A percentile compares a stretch with the other conserved stretches of the same genome.
phyloP scores from a whole-genome alignment of 805 yeast species.

The Yarrowia keelungensis region DNA sequence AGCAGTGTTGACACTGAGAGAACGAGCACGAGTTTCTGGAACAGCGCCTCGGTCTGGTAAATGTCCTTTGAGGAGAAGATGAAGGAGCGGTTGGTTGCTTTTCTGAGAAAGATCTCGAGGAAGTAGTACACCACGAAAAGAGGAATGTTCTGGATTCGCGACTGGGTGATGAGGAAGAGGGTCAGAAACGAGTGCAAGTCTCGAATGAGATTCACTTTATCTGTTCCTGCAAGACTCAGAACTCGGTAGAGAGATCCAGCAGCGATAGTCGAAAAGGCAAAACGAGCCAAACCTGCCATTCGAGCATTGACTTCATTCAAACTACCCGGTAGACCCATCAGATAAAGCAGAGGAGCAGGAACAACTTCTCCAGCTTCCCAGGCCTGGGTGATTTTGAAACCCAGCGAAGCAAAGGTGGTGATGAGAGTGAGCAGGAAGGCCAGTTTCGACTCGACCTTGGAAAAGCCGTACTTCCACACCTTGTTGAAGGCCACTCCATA shows the following conservation, averaged over 20 bases:
- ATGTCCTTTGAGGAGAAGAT: slow-evolving; percentile 25
- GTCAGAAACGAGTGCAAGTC: slow-evolving; percentile 40
- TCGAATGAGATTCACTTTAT: slow-evolving; percentile 6
- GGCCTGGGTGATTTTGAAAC: slow-evolving; percentile 64
- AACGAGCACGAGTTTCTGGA: slow-evolving; percentile 41
- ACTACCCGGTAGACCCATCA: slow-evolving; percentile 39
- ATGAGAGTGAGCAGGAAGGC: slow-evolving; percentile 58
- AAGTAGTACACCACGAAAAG: slow-evolving; percentile 54
- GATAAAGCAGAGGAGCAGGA: slow-evolving; percentile 50
- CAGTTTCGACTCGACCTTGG: slow-evolving; percentile 47
- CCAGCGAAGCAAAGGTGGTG: slow-evolving; percentile 55
- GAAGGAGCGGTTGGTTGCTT: slow-evolving; percentile 39
- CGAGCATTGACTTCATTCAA: slow-evolving; percentile 40
- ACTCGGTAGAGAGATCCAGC: slow-evolving; percentile 42
- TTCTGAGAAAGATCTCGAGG: slow-evolving; percentile 40
- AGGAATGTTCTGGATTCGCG: slow-evolving; percentile 63
- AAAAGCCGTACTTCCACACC: slow-evolving; percentile 43
- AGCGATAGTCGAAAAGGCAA: slow-evolving; percentile 46
- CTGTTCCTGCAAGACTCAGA: slow-evolving; percentile 1
- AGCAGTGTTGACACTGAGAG: slow-evolving; percentile 55
- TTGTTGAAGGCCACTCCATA: slow-evolving; percentile 47
- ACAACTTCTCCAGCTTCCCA: slow-evolving; percentile 61
- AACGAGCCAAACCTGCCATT: slow-evolving; percentile 46
- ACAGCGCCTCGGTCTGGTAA: slow-evolving; percentile 27
- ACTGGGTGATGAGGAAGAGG: slow-evolving; percentile 60